Conservation (phyloP, 306 rosid genomes). For the Gynostemma pentaphyllum region DNA sequence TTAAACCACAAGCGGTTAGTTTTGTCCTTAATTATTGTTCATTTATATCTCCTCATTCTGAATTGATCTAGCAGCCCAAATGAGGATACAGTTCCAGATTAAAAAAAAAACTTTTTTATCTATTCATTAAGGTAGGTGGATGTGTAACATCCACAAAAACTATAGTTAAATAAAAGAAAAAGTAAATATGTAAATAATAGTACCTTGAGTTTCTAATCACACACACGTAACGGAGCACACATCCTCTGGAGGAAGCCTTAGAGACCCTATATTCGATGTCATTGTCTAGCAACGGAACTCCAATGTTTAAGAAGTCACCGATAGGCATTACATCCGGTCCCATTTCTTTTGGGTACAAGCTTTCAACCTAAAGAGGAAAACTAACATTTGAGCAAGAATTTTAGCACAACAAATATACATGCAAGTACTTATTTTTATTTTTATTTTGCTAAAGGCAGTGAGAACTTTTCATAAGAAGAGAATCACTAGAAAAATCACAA, state of each 20-base stretch:
- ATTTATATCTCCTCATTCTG: background rate
- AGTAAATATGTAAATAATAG: constrained; percentile 7
- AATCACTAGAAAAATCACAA: no score
- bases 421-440: background rate
- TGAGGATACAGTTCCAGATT: background rate
- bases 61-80: background rate
- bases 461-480: no score
- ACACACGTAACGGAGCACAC: constrained; percentile 82
- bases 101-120: background rate
- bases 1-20: background rate
- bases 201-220: constrained; percentile 61
- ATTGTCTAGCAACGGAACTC: constrained; percentile 45
- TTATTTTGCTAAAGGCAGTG: no score
- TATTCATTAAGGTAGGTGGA: background rate
- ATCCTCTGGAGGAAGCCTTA: constrained; percentile 65
- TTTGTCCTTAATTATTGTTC: background rate
- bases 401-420: background rate
- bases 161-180: constrained; percentile 7
- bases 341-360: constrained; percentile 92
- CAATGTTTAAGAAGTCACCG: constrained; percentile 52
- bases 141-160: background rate
- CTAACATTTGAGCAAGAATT: background rate
- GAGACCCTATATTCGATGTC: constrained; percentile 68
- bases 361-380: constrained; percentile 50
- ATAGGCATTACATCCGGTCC: constrained; percentile 55